These are phyloP conservation scores for Bolboschoenoplectus hybrid DNA, from an alignment of 202 grass and related monocot species.

Conservation along the genomic window DNA sequence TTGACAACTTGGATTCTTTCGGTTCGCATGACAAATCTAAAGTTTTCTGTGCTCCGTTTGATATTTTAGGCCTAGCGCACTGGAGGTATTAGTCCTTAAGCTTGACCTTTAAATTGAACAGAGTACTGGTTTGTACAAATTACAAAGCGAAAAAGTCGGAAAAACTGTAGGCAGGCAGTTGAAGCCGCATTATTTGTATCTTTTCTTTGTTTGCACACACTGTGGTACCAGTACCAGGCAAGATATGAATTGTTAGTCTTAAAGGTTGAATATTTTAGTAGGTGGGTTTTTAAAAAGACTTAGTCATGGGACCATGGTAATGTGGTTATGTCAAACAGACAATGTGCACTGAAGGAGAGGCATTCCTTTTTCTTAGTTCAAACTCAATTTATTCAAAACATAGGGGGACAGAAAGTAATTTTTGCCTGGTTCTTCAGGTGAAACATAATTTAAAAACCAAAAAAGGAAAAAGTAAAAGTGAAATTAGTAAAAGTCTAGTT, in stretches of 20 bases:
- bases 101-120: not conserved
- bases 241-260: not conserved
- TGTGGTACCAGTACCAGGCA: not conserved
- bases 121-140: not conserved
- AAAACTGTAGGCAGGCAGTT: not conserved
- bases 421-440: not conserved
- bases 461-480: not conserved
- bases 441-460: not conserved
- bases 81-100: not conserved
- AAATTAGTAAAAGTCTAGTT: not conserved
- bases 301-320: not conserved
- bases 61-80: not conserved
- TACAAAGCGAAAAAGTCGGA: not conserved
- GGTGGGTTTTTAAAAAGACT: not conserved
- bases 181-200: too few relatives aligned
- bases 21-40: not conserved
- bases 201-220: too few relatives aligned
- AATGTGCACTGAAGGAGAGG: not conserved
- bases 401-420: not conserved
- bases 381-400: slow-evolving; percentile 4
- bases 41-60: not conserved
- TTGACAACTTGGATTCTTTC: not conserved
- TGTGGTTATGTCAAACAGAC: not conserved
- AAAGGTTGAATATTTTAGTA: slow-evolving; percentile 8
- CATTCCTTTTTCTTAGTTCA: not conserved